Percentiles rank a stretch among this genome's conserved stretches.
These are phyloP conservation scores for Vachellia collinsii DNA, from an alignment of 306 rosid genomes.

Conservation along the genomic window DNA sequence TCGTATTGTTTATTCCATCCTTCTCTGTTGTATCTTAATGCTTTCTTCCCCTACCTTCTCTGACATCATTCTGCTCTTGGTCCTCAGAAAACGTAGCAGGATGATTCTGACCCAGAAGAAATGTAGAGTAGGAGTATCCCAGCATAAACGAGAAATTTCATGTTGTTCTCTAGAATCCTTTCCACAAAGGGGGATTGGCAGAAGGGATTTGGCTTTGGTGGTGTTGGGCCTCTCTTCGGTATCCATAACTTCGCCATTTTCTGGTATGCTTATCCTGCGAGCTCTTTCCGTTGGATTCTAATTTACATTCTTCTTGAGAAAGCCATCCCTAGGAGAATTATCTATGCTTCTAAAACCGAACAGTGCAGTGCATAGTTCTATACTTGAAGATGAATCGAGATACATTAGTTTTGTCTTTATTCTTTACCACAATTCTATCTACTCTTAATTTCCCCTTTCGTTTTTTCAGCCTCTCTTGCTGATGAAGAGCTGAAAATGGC, in stretches of 20 bases:
- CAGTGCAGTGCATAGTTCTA: not conserved
- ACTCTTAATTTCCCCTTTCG: not conserved
- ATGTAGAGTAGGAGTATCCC: not conserved
- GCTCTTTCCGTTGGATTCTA: not conserved
- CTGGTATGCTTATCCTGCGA: slow-evolving; percentile 16
- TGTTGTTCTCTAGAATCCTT: not conserved
- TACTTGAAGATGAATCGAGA: not conserved
- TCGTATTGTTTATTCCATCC: not conserved
- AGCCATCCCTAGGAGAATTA: not conserved
- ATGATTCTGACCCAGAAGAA: not conserved
- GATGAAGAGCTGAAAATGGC: slow-evolving; percentile 71
- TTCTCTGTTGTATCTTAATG: no score
- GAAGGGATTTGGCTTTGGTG: slow-evolving; percentile 8
- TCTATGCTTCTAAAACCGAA: not conserved
- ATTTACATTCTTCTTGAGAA: slow-evolving; percentile 9
- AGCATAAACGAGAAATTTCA: not conserved
- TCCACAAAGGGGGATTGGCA: not conserved
- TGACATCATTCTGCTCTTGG: not conserved
- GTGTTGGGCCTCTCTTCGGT: slow-evolving; percentile 12
- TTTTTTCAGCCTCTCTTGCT: slow-evolving; percentile 59
- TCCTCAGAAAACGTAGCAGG: slow-evolving; percentile 15
- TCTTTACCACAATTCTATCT: not conserved
- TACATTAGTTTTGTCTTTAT: slow-evolving; percentile 25
- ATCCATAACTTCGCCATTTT: not conserved
- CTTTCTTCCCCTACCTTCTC: no score